Evolutionary conservation across 2,329 filamentous ascomycete genomes (phyloP).

Genomic region (Pseudogymnoascus sp.): DNA sequence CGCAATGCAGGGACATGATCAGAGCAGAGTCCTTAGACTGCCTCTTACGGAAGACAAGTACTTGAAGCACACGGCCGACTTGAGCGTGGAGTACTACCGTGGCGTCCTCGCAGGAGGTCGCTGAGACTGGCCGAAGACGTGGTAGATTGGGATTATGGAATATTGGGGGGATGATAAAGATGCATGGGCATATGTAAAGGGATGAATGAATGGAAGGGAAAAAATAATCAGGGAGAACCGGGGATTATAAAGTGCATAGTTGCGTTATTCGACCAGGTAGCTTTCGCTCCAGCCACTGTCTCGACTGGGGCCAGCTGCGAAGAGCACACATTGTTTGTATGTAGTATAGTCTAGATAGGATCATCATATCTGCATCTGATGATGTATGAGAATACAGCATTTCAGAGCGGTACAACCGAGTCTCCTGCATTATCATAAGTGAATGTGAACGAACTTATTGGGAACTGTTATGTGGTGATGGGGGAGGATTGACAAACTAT

Average conservation of each 20-base stretch:
- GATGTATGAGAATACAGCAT: not conserved
- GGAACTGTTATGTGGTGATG: not conserved
- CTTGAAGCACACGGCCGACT: conserved; percentile 61
- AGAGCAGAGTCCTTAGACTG: conserved; percentile 47
- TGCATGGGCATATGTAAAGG: conserved; percentile 7
- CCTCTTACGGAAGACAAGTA: conserved; percentile 68
- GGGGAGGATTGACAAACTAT: not conserved
- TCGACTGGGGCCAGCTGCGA: not conserved
- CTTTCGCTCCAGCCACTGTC: not conserved
- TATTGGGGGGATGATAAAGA: not conserved
- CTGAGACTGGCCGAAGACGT: not conserved
- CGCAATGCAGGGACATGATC: conserved; percentile 31
- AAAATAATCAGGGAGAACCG: not conserved
- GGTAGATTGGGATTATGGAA: not conserved
- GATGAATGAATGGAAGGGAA: conserved; percentile 5
- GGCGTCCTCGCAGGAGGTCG: conserved; percentile 22
- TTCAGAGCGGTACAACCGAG: not conserved
- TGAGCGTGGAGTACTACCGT: conserved; percentile 61
- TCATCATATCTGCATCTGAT: conserved; percentile 1
- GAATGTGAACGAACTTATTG: not conserved
- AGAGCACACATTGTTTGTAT: conserved; percentile 1
- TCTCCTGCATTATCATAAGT: not conserved
- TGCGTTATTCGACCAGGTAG: conserved; percentile 1
- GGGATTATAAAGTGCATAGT: conserved; percentile 5
- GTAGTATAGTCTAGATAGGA: conserved; percentile 9